Evolutionary conservation across 352 stramenopile genomes (phyloP).

Genomic region (Pythium aristosporum): DNA sequence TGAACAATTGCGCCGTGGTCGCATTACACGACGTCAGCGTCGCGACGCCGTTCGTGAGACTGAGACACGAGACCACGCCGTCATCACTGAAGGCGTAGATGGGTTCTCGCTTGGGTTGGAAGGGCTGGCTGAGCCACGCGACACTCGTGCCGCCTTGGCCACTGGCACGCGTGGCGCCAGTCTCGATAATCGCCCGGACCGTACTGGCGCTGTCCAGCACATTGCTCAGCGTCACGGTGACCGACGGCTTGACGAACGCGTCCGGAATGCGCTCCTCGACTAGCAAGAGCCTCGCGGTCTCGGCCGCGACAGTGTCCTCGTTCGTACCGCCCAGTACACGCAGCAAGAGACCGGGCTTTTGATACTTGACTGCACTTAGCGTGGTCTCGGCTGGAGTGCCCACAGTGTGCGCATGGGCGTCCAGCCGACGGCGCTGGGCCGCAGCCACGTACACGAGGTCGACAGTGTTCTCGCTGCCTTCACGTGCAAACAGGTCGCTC

Average conservation of each 20-base stretch:
- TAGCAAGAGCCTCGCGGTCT: background rate
- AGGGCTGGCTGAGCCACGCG: conserved; percentile 16
- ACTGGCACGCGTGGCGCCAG: background rate
- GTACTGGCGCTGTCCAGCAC: conserved; percentile 1
- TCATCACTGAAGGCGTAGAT: background rate
- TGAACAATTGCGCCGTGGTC: conserved; percentile 16
- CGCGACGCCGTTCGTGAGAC: conserved; percentile 9
- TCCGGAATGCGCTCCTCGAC: conserved; percentile 15
- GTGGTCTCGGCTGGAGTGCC: background rate
- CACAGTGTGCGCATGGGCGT: background rate
- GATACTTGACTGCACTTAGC: conserved; percentile 4
- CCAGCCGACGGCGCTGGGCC: conserved; percentile 12
- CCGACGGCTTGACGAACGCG: conserved; percentile 5
- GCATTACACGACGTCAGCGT: conserved; percentile 10
- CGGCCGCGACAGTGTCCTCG: background rate
- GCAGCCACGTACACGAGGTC: conserved; percentile 13
- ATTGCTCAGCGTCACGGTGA: background rate
- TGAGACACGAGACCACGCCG: conserved; percentile 5
- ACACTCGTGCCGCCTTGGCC: conserved; percentile 5
- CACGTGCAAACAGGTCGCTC: conserved; percentile 12
- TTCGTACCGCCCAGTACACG: conserved; percentile 10
- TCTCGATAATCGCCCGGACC: conserved; percentile 14
- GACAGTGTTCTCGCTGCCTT: background rate
- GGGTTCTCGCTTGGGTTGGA: conserved; percentile 12
- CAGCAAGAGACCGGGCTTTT: conserved; percentile 10